Evolutionary conservation across 345 rosid genomes (phyloP).

Genomic region (Gossypium arboreum): DNA sequence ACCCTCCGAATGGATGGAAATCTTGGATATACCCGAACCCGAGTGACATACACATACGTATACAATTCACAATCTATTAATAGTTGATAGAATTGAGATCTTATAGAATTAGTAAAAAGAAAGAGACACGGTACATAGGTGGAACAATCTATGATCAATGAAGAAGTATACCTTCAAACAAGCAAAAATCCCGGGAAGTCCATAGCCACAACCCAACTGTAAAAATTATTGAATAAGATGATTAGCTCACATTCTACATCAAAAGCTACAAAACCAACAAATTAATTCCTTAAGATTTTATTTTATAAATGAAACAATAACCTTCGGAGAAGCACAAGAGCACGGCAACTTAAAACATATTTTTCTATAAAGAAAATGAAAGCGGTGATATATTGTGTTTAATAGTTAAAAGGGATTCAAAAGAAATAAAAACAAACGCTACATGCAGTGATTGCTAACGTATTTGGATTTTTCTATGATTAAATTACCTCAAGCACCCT

Average conservation of each 20-base stretch:
- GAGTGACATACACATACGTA: background rate
- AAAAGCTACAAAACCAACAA: background rate
- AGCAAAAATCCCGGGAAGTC: constrained; percentile 90
- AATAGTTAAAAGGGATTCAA: background rate
- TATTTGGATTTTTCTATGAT: constrained; percentile 1
- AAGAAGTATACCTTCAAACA: constrained; percentile 69
- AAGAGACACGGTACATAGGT: background rate
- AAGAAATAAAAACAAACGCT: background rate
- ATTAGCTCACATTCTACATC: background rate
- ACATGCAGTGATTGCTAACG: background rate
- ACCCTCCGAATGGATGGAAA: background rate
- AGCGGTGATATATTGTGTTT: background rate
- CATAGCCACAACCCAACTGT: constrained; percentile 87
- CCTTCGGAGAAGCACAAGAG: background rate
- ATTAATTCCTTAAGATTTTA: background rate
- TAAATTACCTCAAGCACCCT: constrained; percentile 87
- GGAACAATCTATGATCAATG: background rate
- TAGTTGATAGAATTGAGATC: background rate
- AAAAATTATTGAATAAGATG: constrained; percentile 16
- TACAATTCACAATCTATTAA: background rate
- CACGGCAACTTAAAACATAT: background rate
- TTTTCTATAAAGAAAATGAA: background rate
- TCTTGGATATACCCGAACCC: background rate
- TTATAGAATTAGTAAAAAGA: background rate
- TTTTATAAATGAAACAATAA: background rate